Percentiles rank a stretch among this genome's conserved stretches.
phyloP scores from a whole-genome alignment of 306 rosid species.

The Quercus glauca region DNA sequence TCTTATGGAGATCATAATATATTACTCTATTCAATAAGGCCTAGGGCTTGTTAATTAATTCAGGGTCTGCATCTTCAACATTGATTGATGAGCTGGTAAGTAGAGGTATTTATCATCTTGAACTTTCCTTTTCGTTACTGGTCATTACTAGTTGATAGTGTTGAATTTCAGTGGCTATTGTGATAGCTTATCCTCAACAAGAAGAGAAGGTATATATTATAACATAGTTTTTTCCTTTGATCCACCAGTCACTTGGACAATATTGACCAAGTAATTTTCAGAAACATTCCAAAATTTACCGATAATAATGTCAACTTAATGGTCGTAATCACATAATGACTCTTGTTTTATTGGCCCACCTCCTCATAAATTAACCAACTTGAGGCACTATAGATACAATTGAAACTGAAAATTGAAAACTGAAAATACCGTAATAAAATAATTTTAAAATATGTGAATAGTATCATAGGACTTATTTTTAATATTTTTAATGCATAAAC shows the following conservation, averaged over 20 bases:
- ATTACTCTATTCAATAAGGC: too few relatives aligned
- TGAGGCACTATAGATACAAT: too few relatives aligned
- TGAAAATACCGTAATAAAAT: too few relatives aligned
- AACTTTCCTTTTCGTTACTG: background rate
- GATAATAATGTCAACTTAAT: background rate
- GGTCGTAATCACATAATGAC: background rate
- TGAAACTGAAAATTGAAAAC: too few relatives aligned
- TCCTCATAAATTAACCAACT: background rate
- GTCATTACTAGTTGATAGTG: background rate
- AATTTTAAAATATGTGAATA: too few relatives aligned
- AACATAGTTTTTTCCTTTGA: too few relatives aligned
- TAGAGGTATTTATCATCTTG: background rate
- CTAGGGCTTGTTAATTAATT: too few relatives aligned
- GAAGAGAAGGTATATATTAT: background rate
- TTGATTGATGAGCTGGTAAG: background rate
- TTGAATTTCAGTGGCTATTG: constrained; percentile 19
- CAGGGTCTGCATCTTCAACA: too few relatives aligned
- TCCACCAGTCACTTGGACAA: background rate
- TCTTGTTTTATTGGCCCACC: background rate
- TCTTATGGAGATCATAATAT: too few relatives aligned
- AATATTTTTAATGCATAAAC: too few relatives aligned
- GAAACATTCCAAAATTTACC: background rate
- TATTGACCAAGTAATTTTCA: background rate
- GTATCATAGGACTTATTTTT: too few relatives aligned
- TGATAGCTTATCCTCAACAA: constrained; percentile 21